These are phyloP conservation scores for Ophioceras dolichostomum DNA, from an alignment of 2,329 filamentous ascomycete species.

Conservation along the genomic window DNA sequence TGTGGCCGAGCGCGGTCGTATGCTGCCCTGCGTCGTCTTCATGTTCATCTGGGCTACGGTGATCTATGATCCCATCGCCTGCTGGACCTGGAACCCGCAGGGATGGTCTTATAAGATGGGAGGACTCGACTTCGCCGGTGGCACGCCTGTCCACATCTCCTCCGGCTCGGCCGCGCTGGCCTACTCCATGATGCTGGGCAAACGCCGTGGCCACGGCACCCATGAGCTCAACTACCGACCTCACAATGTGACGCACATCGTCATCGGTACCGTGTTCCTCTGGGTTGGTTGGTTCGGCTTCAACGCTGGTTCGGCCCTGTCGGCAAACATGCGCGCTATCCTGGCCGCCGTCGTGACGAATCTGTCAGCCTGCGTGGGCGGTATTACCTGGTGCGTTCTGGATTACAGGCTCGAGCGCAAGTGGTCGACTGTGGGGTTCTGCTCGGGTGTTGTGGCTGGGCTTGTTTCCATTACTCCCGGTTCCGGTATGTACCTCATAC, in stretches of 20 bases:
- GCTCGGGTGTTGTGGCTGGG: conserved; percentile 76
- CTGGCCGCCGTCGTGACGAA: conserved; percentile 88
- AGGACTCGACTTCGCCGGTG: conserved; percentile 63
- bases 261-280: conserved; percentile 61
- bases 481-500: conserved; percentile 48
- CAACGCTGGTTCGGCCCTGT: conserved; percentile 75
- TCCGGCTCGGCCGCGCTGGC: conserved; percentile 61
- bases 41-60: conserved; percentile 61
- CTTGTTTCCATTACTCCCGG: conserved; percentile 80
- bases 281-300: conserved; percentile 98
- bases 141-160: conserved; percentile 63
- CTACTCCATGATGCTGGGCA: conserved; percentile 62
- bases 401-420: conserved; percentile 88
- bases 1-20: conserved; percentile 47
- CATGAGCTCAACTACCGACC: conserved; percentile 54
- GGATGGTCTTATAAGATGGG: conserved; percentile 61
- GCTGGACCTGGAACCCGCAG: conserved; percentile 66
- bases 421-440: conserved; percentile 91
- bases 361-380: conserved; percentile 69
- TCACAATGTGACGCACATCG: conserved; percentile 63
- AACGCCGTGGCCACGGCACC: conserved; percentile 49
- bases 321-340: conserved; percentile 73
- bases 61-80: conserved; percentile 62
- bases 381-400: conserved; percentile 72
- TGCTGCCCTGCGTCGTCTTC: conserved; percentile 50